Evolutionary conservation across 352 stramenopile genomes (phyloP).

Genomic region (Phytopythium vexans): DNA sequence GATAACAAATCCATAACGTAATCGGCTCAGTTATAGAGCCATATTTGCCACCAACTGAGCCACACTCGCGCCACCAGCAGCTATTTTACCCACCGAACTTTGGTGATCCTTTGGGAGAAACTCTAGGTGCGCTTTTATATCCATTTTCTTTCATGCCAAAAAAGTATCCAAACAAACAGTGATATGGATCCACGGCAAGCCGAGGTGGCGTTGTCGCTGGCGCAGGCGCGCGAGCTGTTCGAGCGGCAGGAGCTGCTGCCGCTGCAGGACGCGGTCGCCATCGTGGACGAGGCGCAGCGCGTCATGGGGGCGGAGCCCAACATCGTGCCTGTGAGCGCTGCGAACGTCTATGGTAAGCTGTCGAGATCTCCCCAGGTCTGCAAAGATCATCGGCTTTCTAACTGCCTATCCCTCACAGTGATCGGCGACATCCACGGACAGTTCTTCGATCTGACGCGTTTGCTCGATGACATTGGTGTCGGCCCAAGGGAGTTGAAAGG

Average conservation of each 20-base stretch:
- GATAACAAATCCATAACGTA: too few species aligned
- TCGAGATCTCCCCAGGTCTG: background rate
- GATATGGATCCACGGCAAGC: constrained; percentile 32
- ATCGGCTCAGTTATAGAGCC: too few species aligned
- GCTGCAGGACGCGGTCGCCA: constrained; percentile 44
- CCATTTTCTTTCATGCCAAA: too few species aligned
- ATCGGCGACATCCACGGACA: constrained; percentile 82
- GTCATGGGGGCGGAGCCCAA: constrained; percentile 60
- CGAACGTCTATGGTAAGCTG: constrained; percentile 21
- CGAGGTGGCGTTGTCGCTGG: constrained; percentile 35
- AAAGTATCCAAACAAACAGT: background rate
- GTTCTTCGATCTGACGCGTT: constrained; percentile 71
- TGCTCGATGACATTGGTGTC: constrained; percentile 49
- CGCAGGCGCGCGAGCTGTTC: constrained; percentile 44
- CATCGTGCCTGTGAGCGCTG: constrained; percentile 38
- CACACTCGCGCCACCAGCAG: too few species aligned
- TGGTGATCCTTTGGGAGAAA: constrained; percentile 9
- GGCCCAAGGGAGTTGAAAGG: background rate
- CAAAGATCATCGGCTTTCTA: too few species aligned
- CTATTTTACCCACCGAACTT: too few species aligned
- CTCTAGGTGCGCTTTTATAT: too few species aligned
- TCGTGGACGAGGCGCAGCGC: constrained; percentile 72
- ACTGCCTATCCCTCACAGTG: constrained; percentile 34
- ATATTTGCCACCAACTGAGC: background rate
- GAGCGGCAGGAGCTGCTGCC: constrained; percentile 53